Conservation (phyloP, 495 filamentous ascomycete species). For the Xylona heveae region DNA sequence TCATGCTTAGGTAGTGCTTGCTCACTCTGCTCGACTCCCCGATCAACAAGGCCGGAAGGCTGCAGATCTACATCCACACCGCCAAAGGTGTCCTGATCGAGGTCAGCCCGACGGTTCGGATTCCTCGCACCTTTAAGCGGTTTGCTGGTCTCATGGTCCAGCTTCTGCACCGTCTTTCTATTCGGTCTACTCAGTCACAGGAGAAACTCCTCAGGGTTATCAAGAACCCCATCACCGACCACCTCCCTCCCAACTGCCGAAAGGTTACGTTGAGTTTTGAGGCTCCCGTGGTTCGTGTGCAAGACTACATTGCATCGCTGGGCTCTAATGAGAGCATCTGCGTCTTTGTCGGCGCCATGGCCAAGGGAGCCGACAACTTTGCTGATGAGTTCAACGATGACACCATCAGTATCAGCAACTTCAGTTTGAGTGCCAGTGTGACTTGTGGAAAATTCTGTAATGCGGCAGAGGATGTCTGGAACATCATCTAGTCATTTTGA, state of each 20-base stretch:
- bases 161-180: conserved; percentile 87
- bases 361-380: conserved; percentile 88
- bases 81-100: conserved; percentile 93
- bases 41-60: conserved; percentile 89
- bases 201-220: conserved; percentile 97
- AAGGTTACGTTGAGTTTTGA: conserved; percentile 94
- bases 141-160: conserved; percentile 98
- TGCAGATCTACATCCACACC: conserved; percentile 97
- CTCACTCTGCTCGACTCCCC: conserved; percentile 94
- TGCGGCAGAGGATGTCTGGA: conserved; percentile 90
- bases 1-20: conserved; percentile 43
- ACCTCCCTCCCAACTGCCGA: conserved; percentile 88
- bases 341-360: conserved; percentile 96
- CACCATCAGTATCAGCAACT: conserved; percentile 94
- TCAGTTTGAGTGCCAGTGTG: conserved; percentile 86
- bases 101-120: conserved; percentile 89
- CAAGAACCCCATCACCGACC: conserved; percentile 90
- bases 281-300: conserved; percentile 60
- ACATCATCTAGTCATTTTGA: conserved; percentile 56
- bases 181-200: conserved; percentile 84
- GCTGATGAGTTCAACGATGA: conserved; percentile 89
- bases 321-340: conserved; percentile 75
- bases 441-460: conserved; percentile 99
- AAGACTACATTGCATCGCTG: conserved; percentile 68
- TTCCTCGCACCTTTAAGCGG: conserved; percentile 94